Percentiles rank a stretch among this genome's conserved stretches.
Conservation (phyloP, 2,329 filamentous ascomycete genomes). For the Elsinoe batatas region DNA sequence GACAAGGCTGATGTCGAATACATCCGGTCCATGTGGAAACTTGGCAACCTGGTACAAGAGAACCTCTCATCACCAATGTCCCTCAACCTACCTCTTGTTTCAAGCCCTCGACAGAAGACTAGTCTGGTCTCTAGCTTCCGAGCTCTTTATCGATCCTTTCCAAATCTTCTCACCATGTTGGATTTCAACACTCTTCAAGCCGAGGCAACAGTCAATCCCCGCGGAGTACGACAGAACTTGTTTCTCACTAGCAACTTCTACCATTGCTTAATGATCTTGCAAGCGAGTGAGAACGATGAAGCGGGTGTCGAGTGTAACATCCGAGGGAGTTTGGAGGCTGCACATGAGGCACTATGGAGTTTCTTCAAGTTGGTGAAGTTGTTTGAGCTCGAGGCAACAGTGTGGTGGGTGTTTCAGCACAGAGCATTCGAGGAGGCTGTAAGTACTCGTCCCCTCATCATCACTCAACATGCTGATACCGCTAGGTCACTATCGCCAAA, state of each 20-base stretch:
- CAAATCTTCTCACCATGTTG: constrained; percentile 59
- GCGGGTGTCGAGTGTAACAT: constrained; percentile 47
- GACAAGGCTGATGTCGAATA: constrained; percentile 39
- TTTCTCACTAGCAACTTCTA: constrained; percentile 76
- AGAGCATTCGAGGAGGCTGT: constrained; percentile 67
- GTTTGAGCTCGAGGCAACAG: constrained; percentile 60
- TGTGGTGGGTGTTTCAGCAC: constrained; percentile 82
- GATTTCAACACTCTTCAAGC: constrained; percentile 50
- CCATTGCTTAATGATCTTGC: constrained; percentile 71
- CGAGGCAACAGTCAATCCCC: constrained; percentile 50
- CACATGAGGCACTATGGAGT: constrained; percentile 61
- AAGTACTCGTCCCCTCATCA: constrained; percentile 33
- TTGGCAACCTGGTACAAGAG: constrained; percentile 69
- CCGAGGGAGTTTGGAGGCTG: constrained; percentile 61
- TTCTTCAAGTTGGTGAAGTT: constrained; percentile 65
- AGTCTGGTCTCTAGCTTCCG: constrained; percentile 61
- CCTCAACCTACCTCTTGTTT: constrained; percentile 61
- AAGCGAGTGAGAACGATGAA: constrained; percentile 57
- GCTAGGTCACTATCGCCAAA: constrained; percentile 16
- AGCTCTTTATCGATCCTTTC: constrained; percentile 62
- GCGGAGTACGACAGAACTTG: constrained; percentile 62
- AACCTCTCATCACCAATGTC: constrained; percentile 66
- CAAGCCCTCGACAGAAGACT: constrained; percentile 57
- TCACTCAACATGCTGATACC: constrained; percentile 14
- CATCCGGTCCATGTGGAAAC: constrained; percentile 66